A percentile compares a stretch with the other conserved stretches of the same genome.
phyloP scores from a whole-genome alignment of 1,284 basidiomycete genomes.

The Veloboletus limbatus region DNA sequence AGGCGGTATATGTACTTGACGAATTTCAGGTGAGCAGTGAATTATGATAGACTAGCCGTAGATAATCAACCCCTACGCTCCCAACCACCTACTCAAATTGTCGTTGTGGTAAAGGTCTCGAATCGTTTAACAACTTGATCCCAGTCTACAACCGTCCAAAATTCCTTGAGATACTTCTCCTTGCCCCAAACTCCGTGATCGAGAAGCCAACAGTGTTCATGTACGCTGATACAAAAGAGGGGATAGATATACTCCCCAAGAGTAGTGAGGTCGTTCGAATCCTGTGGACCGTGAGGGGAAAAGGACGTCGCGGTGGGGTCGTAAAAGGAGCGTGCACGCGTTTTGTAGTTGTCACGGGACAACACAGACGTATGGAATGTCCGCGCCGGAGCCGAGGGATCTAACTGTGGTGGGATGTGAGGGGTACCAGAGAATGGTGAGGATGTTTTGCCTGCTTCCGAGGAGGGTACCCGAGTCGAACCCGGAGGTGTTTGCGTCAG shows the following conservation, averaged over 20 bases:
- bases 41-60: constrained; percentile 19
- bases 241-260: constrained; percentile 67
- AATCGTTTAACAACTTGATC: constrained; percentile 49
- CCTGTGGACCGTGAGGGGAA: constrained; percentile 33
- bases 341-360: constrained; percentile 8
- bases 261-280: constrained; percentile 17
- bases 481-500: not conserved
- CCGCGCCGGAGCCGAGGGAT: constrained; percentile 22
- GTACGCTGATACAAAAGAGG: constrained; percentile 81
- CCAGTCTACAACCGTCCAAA: constrained; percentile 93
- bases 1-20: constrained; percentile 13
- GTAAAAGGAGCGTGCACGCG: constrained; percentile 25
- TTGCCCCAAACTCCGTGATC: constrained; percentile 95
- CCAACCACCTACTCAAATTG: constrained; percentile 10
- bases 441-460: constrained; percentile 3
- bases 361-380: constrained; percentile 24
- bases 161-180: constrained; percentile 84
- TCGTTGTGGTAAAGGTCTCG: constrained; percentile 18
- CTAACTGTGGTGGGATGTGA: constrained; percentile 5
- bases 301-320: constrained; percentile 26
- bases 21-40: constrained; percentile 21
- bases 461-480: not conserved
- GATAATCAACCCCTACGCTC: constrained; percentile 7
- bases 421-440: constrained; percentile 22
- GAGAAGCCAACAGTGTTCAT: constrained; percentile 92